A percentile compares a stretch with the other conserved stretches of the same genome.
Conservation (phyloP, 768 basidiomycete species). For the Chalciporus piperatus region DNA sequence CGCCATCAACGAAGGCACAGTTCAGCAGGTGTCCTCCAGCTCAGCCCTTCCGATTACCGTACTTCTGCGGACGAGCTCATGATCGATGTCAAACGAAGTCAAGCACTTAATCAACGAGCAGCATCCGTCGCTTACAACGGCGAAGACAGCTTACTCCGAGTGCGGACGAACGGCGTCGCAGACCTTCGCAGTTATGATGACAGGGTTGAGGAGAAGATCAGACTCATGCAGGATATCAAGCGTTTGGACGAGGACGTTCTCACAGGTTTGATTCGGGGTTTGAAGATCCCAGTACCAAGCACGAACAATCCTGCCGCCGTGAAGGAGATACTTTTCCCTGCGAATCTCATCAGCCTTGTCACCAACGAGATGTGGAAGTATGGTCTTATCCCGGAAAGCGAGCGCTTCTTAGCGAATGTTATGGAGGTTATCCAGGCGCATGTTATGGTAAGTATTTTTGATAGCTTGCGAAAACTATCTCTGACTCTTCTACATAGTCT, state of each 20-base stretch:
- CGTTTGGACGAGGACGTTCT: conserved; percentile 92
- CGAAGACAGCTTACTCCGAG: conserved; percentile 68
- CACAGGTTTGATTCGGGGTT: conserved; percentile 80
- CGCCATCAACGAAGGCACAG: conserved; percentile 84
- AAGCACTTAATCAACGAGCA: conserved; percentile 73
- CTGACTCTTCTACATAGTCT: conserved; percentile 45
- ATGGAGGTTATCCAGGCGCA: conserved; percentile 98
- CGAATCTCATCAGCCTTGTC: conserved; percentile 93
- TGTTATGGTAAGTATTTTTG: conserved; percentile 82
- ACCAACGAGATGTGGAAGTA: conserved; percentile 99
- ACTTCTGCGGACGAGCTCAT: conserved; percentile 78
- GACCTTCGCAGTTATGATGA: conserved; percentile 80
- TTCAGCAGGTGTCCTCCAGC: conserved; percentile 73
- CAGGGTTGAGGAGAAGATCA: conserved; percentile 92
- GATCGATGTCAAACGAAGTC: conserved; percentile 67
- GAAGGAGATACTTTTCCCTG: conserved; percentile 98
- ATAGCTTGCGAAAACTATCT: not conserved
- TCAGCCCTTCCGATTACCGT: conserved; percentile 59
- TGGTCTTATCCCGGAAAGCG: conserved; percentile 93
- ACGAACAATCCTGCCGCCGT: conserved; percentile 88
- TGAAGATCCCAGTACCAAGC: conserved; percentile 92
- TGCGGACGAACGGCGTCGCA: conserved; percentile 61
- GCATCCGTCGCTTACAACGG: conserved; percentile 88
- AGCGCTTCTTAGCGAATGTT: conserved; percentile 96
- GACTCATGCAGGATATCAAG: conserved; percentile 87